Evolutionary conservation across 495 filamentous ascomycete genomes (phyloP).

Genomic region (Penicillium tannophilum): DNA sequence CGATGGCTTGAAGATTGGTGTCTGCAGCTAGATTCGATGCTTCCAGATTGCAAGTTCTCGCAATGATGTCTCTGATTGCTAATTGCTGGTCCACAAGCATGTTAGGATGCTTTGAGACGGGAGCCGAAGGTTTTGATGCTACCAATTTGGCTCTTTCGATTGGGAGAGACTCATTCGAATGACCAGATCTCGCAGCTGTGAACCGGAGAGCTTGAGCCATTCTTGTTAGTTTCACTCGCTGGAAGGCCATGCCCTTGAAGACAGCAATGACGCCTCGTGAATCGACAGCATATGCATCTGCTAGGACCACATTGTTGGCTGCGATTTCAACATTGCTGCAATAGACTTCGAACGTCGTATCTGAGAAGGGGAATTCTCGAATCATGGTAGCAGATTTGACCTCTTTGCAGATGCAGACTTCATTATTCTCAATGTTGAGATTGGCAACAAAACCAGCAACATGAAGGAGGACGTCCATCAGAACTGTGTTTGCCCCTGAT

Average conservation of each 20-base stretch:
- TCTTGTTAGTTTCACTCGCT: not conserved
- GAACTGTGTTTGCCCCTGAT: not conserved
- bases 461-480: slow-evolving; percentile 1
- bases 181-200: not conserved
- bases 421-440: not conserved
- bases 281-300: slow-evolving; percentile 2
- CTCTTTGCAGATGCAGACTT: slow-evolving; percentile 1
- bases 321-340: not conserved
- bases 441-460: slow-evolving; percentile 1
- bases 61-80: not conserved
- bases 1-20: not conserved
- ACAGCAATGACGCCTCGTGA: slow-evolving; percentile 1
- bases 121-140: not conserved
- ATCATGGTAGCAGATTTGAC: not conserved
- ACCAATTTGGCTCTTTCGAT: not conserved
- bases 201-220: not conserved
- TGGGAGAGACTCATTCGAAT: not conserved
- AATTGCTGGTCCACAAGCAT: not conserved
- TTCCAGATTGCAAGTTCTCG: not conserved
- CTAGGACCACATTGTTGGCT: not conserved
- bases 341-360: not conserved
- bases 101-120: not conserved
- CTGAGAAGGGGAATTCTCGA: not conserved
- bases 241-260: slow-evolving; percentile 1
- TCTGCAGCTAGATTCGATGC: not conserved